These are phyloP conservation scores for Candida namnaoensis DNA, from an alignment of 805 yeast species.

Conservation along the genomic window DNA sequence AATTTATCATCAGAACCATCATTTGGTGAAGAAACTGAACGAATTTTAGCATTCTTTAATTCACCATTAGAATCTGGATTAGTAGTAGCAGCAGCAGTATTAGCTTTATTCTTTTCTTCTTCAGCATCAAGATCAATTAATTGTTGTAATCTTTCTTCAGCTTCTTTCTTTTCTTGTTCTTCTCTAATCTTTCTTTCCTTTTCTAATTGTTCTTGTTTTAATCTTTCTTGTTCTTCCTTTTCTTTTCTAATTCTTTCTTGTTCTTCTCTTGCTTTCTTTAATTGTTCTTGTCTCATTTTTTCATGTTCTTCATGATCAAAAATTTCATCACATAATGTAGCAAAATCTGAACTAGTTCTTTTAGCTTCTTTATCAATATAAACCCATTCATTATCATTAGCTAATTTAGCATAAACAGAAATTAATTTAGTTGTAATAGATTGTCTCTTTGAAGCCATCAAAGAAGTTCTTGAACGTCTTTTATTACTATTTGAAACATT, in stretches of 20 bases:
- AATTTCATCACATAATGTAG: conserved; percentile 66
- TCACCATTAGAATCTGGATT: conserved; percentile 2
- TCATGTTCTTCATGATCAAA: conserved; percentile 66
- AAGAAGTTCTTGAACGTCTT: conserved; percentile 26
- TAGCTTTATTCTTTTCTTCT: conserved; percentile 2
- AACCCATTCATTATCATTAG: conserved; percentile 55
- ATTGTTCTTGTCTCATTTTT: conserved; percentile 36
- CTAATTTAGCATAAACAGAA: conserved; percentile 64
- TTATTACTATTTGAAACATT: conserved; percentile 11
- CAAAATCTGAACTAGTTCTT: conserved; percentile 73
- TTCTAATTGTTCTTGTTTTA: conserved; percentile 14
- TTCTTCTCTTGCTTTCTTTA: conserved; percentile 38
- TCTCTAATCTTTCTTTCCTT: conserved; percentile 5
- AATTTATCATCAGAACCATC: conserved; percentile 10
- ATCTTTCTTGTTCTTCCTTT: conserved; percentile 13
- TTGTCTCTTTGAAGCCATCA: conserved; percentile 44
- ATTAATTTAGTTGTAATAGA: conserved; percentile 65
- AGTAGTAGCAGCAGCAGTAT: conserved; percentile 2
- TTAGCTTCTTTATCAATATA: conserved; percentile 64
- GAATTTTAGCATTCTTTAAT: conserved; percentile 11
- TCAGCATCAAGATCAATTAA: conserved; percentile 5
- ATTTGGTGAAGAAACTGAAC: conserved; percentile 31
- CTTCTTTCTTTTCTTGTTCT: conserved; percentile 15
- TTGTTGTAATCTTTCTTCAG: conserved; percentile 14
- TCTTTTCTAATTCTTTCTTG: conserved; percentile 23